Evolutionary conservation across 257 asterid species (phyloP).

Genomic region (Rhazya stricta): DNA sequence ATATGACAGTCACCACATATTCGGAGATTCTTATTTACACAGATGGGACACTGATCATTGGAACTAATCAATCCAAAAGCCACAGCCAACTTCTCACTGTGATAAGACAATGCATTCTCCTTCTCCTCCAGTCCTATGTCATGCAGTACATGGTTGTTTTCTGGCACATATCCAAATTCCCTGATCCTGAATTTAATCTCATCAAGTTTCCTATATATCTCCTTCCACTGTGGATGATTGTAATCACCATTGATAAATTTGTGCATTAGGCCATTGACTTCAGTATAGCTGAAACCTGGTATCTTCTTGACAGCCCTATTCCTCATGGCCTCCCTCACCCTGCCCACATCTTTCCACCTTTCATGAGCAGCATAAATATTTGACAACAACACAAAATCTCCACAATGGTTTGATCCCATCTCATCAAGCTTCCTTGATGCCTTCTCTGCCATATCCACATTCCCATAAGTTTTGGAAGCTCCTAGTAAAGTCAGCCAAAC

Average conservation of each 20-base stretch:
- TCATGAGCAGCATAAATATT: slow-evolving; percentile 71
- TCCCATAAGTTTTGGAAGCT: slow-evolving; percentile 65
- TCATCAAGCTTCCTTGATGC: slow-evolving; percentile 78
- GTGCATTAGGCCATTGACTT: slow-evolving; percentile 47
- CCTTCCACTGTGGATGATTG: slow-evolving; percentile 49
- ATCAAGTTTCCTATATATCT: slow-evolving; percentile 61
- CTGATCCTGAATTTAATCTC: slow-evolving; percentile 52
- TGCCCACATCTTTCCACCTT: slow-evolving; percentile 83
- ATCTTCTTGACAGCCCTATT: slow-evolving; percentile 60
- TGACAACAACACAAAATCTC: slow-evolving; percentile 80
- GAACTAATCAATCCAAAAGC: slow-evolving; percentile 75
- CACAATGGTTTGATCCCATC: slow-evolving; percentile 78
- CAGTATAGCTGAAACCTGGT: slow-evolving; percentile 80
- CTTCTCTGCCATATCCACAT: slow-evolving; percentile 77
- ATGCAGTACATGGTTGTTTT: slow-evolving; percentile 74
- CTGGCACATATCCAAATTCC: slow-evolving; percentile 67
- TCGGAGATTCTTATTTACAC: slow-evolving; percentile 81
- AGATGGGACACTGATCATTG: slow-evolving; percentile 40
- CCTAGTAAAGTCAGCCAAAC: slow-evolving; percentile 90
- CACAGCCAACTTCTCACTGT: slow-evolving; percentile 90
- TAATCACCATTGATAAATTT: slow-evolving; percentile 69
- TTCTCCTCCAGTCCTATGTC: slow-evolving; percentile 89
- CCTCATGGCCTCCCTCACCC: slow-evolving; percentile 80
- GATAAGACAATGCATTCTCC: slow-evolving; percentile 72
- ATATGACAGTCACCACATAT: slow-evolving; percentile 94